phyloP scores from a whole-genome alignment of 345 rosid species.

The Citrus mangshanensis region DNA sequence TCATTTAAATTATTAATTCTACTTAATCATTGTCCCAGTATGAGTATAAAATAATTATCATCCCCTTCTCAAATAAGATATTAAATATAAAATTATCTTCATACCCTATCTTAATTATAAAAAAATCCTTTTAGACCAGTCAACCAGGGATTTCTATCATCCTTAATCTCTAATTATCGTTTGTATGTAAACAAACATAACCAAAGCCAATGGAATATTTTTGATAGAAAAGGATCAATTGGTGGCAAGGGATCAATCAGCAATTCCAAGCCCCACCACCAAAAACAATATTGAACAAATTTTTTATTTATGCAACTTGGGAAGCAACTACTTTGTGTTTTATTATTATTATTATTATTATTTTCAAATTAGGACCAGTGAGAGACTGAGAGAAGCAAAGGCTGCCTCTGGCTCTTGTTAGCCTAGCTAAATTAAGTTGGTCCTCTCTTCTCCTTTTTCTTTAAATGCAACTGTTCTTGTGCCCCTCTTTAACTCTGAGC shows the following conservation, averaged over 20 bases:
- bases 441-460: background rate
- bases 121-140: too few species aligned
- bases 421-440: slow-evolving; percentile 18
- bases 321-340: background rate
- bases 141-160: too few species aligned
- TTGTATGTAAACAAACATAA: too few species aligned
- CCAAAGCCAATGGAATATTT: background rate
- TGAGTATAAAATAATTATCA: too few species aligned
- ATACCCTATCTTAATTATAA: accelerated
- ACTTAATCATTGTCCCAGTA: too few species aligned
- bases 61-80: too few species aligned
- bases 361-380: slow-evolving; percentile 16
- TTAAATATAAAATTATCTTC: too few species aligned
- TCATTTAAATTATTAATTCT: too few species aligned
- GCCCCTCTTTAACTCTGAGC: slow-evolving; percentile 11
- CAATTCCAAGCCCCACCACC: background rate
- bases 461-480: slow-evolving; percentile 10
- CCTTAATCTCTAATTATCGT: too few species aligned
- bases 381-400: background rate
- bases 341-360: too few species aligned
- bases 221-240: background rate
- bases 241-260: background rate
- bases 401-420: slow-evolving; percentile 17
- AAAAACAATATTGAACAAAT: background rate
- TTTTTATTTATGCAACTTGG: background rate